Base-by-base conservation (phyloP, 1,139 yeast species). In the Trichomonascaceae sp. region DNA sequence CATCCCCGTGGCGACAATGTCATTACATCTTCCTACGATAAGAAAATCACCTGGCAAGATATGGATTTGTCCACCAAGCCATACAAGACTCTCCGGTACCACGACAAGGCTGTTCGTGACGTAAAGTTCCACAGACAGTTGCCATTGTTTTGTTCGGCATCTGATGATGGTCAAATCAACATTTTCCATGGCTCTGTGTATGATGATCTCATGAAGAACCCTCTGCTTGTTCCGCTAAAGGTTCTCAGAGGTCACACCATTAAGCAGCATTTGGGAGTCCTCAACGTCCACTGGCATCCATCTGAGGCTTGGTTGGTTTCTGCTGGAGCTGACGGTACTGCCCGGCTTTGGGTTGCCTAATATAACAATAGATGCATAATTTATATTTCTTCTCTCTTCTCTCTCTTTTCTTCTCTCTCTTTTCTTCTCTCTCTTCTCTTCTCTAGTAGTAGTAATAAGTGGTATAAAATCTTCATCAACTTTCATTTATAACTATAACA, bases 321-420 rank as follows among this genome's bases (percentile, higher is more conserved):
- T 55, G 85, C 94, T n/a, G 98, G 97, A 48, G 97, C 97, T 16
- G 98, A 92, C 59, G 87, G 93, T 41, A 77, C 89, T 35, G 97
- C 96, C 14, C 76, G 95, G 53, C 66, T 89, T 52, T 89, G 98
- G 98, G 89, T 98, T 27, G 81, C 94, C n/a, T 75, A 56, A 42
- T 22, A n/a, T 15, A 13, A n/a, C 16, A 20, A 16, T 3, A 30
- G 16, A 15, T 11, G 5, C 16, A 27, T 16, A 14, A 13, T 5
- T 9, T 8, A 20, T 20, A 20, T 6, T 8, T 11, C 11, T 11
- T 20, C 6, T n/a, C n/a, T n/a, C n/a, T n/a, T n/a, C n/a, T n/a
- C n/a, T n/a, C n/a, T n/a, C n/a, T n/a, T n/a, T n/a, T n/a, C n/a
- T n/a, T n/a, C n/a, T n/a, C n/a, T n/a, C n/a, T n/a, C n/a, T n/a